phyloP scores from a whole-genome alignment of 2,329 filamentous ascomycete species.

The Dichotomopilus funicola region DNA sequence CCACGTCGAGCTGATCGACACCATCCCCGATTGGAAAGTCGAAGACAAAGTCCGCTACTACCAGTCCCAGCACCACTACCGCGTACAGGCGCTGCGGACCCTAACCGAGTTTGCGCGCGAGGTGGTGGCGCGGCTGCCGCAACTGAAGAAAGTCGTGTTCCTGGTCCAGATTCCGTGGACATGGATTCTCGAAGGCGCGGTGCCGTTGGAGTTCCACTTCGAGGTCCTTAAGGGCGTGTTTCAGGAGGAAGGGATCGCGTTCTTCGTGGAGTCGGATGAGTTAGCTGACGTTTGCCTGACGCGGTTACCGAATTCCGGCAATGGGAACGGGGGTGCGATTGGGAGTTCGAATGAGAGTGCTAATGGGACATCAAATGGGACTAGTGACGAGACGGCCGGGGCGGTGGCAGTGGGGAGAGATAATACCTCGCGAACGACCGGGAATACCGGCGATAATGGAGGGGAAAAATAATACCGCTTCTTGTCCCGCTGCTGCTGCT shows the following conservation, averaged over 20 bases:
- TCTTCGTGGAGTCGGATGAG: constrained; percentile 20
- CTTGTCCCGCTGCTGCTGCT: no score
- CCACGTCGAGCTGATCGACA: constrained; percentile 14
- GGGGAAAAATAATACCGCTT: no score
- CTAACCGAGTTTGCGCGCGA: constrained; percentile 19
- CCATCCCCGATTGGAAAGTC: constrained; percentile 15
- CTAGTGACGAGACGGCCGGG: no score
- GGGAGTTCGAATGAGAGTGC: no score
- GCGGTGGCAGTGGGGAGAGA: no score
- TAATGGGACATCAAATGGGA: no score
- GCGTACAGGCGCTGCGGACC: constrained; percentile 16
- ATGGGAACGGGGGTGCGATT: not conserved
- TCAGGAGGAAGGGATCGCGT: constrained; percentile 17
- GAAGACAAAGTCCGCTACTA: constrained; percentile 19
- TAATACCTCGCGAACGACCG: no score
- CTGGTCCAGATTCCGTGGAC: constrained; percentile 23
- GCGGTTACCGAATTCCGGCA: not conserved
- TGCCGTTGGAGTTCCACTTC: constrained; percentile 23
- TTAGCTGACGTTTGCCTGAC: not conserved
- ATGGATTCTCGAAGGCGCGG: constrained; percentile 19
- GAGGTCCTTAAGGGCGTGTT: constrained; percentile 14
- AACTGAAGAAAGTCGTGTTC: constrained; percentile 20
- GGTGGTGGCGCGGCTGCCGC: constrained; percentile 9
- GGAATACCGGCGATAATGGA: no score
- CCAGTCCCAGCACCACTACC: constrained; percentile 16